Base-by-base conservation (phyloP, 106 monocot species). In the Phalaenopsis equestris region DNA sequence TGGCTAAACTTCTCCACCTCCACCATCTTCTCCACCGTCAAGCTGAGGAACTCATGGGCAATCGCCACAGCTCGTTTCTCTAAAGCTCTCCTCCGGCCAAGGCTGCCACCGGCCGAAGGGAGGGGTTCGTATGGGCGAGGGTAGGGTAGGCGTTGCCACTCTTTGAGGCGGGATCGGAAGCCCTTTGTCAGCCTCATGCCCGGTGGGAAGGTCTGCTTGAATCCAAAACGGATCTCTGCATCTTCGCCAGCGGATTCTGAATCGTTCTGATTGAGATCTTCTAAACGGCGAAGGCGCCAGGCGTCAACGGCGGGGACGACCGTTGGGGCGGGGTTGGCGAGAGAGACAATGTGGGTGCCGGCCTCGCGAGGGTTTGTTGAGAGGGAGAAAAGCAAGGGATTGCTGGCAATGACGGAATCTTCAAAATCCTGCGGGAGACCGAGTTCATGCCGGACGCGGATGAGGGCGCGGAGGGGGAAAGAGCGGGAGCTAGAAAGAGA, bases 1-100 rank as follows among this genome's bases (percentile, higher is more conserved):
- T 98, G 97, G 87, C 94, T 98, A 17, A 98, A 76, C 80, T 92
- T 87, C 87, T 98, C 97, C 77, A 98, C 94, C 87, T 94, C 97
- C 85, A 89, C 94, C 90, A 87, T 90, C 85, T 92, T 94, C 90
- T 98, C 97, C 78, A 92, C 92, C 21, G 97, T 94, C 86, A 94
- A 72, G 87, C 90, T 92, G 82, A 98, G 61, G 84, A 98, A 92
- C 83, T 98, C 94, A 55, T 94, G 97, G 21, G 82, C 87, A 8
- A 98, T 91, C 58, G 86, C 97, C 56, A 94, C 94, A 8, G 94
- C 89, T 57, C 94, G 80, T 81, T 98, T 98, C 86, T 98, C 97
- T 86, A 87, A 75, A 17, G 49, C 46, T 79, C 57, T 80, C 79
- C 36, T 79, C 52, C 76, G 58, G 41, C 77, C 77, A 24, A 64